Percentiles rank a stretch among this genome's conserved stretches.
phyloP scores from a whole-genome alignment of 306 rosid species.

The Prinsepia uniflora region DNA sequence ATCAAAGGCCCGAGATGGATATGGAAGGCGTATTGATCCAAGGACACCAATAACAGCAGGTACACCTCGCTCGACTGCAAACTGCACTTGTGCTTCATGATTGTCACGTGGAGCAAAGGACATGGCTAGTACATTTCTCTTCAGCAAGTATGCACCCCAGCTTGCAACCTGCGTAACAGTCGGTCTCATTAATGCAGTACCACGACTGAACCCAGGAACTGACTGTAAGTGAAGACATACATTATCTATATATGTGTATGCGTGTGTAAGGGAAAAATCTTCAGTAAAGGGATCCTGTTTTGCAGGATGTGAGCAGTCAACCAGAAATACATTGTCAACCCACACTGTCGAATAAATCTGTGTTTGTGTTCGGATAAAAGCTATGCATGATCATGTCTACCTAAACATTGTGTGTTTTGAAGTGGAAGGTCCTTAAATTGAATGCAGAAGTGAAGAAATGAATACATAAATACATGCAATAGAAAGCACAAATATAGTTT shows the following conservation, averaged over 20 bases:
- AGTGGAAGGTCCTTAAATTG: background rate
- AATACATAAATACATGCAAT: background rate
- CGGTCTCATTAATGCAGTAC: slow-evolving; percentile 33
- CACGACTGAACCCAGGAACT: slow-evolving; percentile 15
- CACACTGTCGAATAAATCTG: slow-evolving; percentile 5
- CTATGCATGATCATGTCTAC: background rate
- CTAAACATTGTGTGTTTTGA: background rate
- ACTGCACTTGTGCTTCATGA: slow-evolving; percentile 98
- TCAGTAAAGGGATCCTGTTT: no score
- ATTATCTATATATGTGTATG: background rate
- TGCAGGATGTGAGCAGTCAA: no score
- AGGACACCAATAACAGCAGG: slow-evolving; percentile 94
- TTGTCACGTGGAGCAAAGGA: slow-evolving; percentile 97
- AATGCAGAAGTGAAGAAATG: background rate
- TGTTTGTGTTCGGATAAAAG: background rate
- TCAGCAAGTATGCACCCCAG: slow-evolving; percentile 96
- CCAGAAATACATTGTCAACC: background rate
- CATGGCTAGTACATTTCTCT: slow-evolving; percentile 85
- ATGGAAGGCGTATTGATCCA: slow-evolving; percentile 84
- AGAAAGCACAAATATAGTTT: slow-evolving; percentile 6
- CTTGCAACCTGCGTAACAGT: slow-evolving; percentile 76
- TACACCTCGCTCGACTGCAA: slow-evolving; percentile 93
- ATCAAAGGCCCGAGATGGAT: slow-evolving; percentile 89
- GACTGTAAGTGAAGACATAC: slow-evolving; percentile 15
- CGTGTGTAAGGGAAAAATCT: no score